phyloP scores from a whole-genome alignment of 345 rosid genomes.

The Melaleuca quinquenervia region DNA sequence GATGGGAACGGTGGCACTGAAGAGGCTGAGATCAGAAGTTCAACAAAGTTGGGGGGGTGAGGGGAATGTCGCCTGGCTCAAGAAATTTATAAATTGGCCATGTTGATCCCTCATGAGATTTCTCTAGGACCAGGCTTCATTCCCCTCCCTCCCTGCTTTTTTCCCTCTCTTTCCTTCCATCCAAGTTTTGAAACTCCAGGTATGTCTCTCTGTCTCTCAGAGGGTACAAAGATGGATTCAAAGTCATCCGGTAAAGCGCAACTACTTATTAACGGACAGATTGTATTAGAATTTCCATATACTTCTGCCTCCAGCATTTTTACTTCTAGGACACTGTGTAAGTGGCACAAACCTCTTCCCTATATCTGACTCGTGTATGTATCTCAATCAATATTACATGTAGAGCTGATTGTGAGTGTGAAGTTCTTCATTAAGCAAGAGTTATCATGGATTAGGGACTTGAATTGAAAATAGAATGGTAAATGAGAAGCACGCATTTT shows the following conservation, averaged over 20 bases:
- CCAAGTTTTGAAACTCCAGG: background rate
- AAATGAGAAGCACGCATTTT: background rate
- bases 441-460: background rate
- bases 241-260: background rate
- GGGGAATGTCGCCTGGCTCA: background rate
- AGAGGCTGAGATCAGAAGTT: background rate
- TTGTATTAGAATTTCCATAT: background rate
- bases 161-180: background rate
- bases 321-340: background rate
- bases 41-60: background rate
- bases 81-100: background rate
- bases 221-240: background rate
- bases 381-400: background rate
- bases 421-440: background rate
- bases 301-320: background rate
- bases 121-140: conserved; percentile 18
- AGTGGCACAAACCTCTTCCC: background rate
- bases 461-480: background rate
- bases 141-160: conserved; percentile 1
- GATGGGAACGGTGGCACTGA: background rate
- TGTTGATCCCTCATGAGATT: background rate
- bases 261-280: background rate
- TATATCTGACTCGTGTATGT: background rate
- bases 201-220: background rate
- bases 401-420: background rate